Conservation (phyloP, 257 asterid genomes). For the Petunia secreta region DNA sequence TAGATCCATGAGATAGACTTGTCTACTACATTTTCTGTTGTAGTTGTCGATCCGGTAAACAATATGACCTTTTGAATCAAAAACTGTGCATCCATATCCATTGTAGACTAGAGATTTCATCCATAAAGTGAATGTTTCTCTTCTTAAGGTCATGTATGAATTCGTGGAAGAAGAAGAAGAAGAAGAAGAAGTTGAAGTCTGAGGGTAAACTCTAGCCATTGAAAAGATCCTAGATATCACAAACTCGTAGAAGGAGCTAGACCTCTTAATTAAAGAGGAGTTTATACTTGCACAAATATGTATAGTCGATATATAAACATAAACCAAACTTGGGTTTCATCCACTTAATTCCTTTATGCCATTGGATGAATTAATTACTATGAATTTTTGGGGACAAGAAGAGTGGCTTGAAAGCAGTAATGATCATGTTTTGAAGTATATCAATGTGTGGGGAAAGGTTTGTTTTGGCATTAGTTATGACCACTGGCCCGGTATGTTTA, state of each 20-base stretch:
- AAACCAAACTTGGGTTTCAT: neutral
- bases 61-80: constrained; percentile 48
- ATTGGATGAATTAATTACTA: neutral
- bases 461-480: neutral
- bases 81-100: constrained; percentile 69
- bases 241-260: neutral
- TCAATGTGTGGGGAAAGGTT: neutral
- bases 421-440: constrained; percentile 13
- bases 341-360: neutral
- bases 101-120: constrained; percentile 70
- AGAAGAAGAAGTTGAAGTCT: constrained; percentile 25
- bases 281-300: neutral
- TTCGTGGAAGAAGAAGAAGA: constrained; percentile 18
- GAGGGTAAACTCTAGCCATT: constrained; percentile 76
- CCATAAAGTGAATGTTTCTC: constrained; percentile 65
- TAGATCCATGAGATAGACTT: constrained; percentile 64
- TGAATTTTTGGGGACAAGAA: neutral
- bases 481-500: no score
- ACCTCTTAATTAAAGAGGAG: neutral
- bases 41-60: constrained; percentile 69
- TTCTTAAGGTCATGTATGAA: constrained; percentile 36
- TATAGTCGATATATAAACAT: neutral
- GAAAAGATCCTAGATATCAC: no score
- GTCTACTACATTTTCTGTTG: constrained; percentile 39
- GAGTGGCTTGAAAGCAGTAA: constrained; percentile 4